Base-by-base conservation (phyloP, 1,284 basidiomycete species). In the Irpex sp. region DNA sequence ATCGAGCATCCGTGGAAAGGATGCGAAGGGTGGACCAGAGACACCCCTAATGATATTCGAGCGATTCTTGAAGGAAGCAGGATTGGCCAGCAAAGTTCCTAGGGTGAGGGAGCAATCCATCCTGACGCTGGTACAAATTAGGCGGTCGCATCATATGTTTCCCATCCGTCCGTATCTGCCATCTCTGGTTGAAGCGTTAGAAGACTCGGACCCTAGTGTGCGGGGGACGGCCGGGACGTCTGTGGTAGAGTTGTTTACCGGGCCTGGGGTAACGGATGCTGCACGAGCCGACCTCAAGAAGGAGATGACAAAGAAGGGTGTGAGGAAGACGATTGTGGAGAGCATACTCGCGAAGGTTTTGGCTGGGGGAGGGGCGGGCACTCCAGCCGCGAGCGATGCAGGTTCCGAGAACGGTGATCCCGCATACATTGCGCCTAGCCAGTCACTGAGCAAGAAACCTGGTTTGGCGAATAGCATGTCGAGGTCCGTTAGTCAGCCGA, bases 241-340 rank as follows among this genome's bases (percentile, higher is more conserved):
- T 0, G 83, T 95, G 56, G 84, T 97, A 13, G 86, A 90, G 64
- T 83, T 99, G 53, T 95, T 98, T 71, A 88, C 92, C 0, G 90
- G 90, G 9, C 84, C 92, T 0, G 84, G 84, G 1, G 91, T 94
- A 5, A 88, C 90, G 0, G 88, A 96, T 68, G 89, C 88, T 6
- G 97, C 96, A 2, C 89, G 93, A 57, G 86, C 94, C 0, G 96
- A 98, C 73, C 81, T 99, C 60, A 98, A 98, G 79, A 95, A 93
- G 72, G 92, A 95, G 72, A 83, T 99, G 81, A 76, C 85, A 1
- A 92, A 90, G 73, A 91, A 92, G 74, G 85, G 84, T 57, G 92
- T 97, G 39, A 84, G 95, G 54, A 97, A 97, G 76, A 86, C 88
- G 5, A 95, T 96, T 47, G 85, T 88, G 13, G 91, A 93, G 66